phyloP scores from a whole-genome alignment of 2,329 filamentous ascomycete species.

The Niveomyces coronatus region DNA sequence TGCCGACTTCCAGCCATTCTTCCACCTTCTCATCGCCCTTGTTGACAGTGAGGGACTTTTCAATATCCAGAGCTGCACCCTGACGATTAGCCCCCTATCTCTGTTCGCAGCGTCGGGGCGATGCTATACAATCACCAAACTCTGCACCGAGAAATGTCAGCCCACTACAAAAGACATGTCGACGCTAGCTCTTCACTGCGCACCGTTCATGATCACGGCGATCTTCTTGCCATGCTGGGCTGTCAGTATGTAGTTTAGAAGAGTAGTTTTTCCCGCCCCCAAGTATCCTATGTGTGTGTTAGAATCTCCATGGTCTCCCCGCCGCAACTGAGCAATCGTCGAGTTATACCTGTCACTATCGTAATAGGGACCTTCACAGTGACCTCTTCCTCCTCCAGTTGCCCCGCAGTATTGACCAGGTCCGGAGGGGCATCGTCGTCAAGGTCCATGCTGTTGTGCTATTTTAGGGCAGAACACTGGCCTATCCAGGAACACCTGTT shows the following conservation, averaged over 20 bases:
- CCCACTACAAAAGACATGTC: too few relatives aligned
- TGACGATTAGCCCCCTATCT: background rate
- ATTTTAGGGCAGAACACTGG: too few relatives aligned
- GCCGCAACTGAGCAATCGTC: too few relatives aligned
- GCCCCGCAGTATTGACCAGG: slow-evolving; percentile 39
- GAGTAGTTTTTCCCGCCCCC: slow-evolving; percentile 88
- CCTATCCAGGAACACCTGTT: too few relatives aligned
- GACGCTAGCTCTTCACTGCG: too few relatives aligned
- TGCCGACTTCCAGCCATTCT: slow-evolving; percentile 93
- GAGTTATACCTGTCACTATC: slow-evolving; percentile 60
- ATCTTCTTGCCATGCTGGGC: slow-evolving; percentile 96
- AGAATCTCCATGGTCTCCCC: too few relatives aligned
- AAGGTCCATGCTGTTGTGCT: slow-evolving; percentile 42
- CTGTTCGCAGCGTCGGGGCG: background rate
- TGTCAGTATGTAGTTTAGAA: slow-evolving; percentile 91
- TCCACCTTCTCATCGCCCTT: slow-evolving; percentile 73
- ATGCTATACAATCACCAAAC: slow-evolving; percentile 64
- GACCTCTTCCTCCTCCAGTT: slow-evolving; percentile 31
- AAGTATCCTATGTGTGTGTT: slow-evolving; percentile 62
- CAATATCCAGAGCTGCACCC: slow-evolving; percentile 83
- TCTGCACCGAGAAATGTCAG: slow-evolving; percentile 41
- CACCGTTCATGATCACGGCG: slow-evolving; percentile 90
- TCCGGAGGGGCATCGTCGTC: slow-evolving; percentile 60
- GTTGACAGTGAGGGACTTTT: slow-evolving; percentile 88
- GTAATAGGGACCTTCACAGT: slow-evolving; percentile 68